phyloP scores from a whole-genome alignment of 2,329 filamentous ascomycete species.

The Aspergillus ibericus region DNA sequence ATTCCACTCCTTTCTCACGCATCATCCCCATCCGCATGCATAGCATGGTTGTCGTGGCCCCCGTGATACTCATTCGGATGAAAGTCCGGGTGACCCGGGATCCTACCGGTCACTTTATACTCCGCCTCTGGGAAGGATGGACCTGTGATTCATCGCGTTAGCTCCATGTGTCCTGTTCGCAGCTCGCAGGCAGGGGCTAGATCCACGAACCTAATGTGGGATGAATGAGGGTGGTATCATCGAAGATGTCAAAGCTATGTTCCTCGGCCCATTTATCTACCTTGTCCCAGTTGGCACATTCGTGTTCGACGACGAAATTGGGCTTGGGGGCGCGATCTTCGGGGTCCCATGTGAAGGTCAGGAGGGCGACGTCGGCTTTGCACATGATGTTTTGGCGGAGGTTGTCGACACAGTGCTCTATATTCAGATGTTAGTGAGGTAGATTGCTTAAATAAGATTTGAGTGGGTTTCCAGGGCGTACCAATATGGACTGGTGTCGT shows the following conservation, averaged over 20 bases:
- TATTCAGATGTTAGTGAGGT: background rate
- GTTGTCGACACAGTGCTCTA: background rate
- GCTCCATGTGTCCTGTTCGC: too few species aligned
- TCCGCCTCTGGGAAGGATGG: background rate
- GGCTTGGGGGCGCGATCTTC: background rate
- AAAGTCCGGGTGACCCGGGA: background rate
- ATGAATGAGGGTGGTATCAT: background rate
- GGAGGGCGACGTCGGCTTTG: background rate
- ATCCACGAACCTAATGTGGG: background rate
- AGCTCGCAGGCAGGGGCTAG: too few species aligned
- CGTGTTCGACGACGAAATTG: background rate
- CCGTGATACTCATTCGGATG: constrained; percentile 2
- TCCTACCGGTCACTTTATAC: background rate
- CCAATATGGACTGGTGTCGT: background rate
- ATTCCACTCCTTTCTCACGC: too few species aligned
- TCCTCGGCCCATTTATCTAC: background rate
- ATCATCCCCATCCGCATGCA: too few species aligned
- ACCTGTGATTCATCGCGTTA: background rate
- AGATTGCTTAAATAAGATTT: too few species aligned
- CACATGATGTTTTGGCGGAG: constrained; percentile 5
- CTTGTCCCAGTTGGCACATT: background rate
- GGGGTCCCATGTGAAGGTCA: background rate
- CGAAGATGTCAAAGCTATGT: background rate
- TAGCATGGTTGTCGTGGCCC: background rate
- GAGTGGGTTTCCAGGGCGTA: background rate